A percentile compares a stretch with the other conserved stretches of the same genome.
Conservation (phyloP, 164 flowering plant species). For the Cinnamomum micranthum region DNA sequence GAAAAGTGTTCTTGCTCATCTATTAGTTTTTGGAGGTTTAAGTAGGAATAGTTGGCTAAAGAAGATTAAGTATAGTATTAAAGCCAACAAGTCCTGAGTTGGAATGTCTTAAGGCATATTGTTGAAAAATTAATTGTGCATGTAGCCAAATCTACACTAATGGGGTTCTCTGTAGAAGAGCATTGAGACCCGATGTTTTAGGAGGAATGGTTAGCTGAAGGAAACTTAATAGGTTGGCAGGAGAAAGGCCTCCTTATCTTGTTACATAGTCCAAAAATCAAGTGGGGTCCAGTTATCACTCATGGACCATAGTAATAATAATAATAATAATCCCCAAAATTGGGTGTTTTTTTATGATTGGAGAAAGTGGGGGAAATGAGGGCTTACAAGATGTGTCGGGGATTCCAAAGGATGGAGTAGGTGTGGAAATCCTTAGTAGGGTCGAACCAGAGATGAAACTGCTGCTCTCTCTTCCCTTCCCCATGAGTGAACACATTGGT, state of each 20-base stretch:
- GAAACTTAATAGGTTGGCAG: background rate
- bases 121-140: too few relatives aligned
- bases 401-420: constrained; percentile 9
- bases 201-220: too few relatives aligned
- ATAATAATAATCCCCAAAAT: background rate
- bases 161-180: too few relatives aligned
- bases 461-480: constrained; percentile 30
- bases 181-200: too few relatives aligned
- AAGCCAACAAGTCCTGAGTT: too few relatives aligned
- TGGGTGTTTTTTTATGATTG: background rate
- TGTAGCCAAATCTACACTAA: too few relatives aligned
- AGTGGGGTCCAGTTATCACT: background rate
- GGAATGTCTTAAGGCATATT: too few relatives aligned
- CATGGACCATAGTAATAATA: background rate
- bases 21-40: too few relatives aligned
- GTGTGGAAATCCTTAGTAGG: constrained; percentile 6
- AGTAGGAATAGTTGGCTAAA: too few relatives aligned
- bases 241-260: background rate
- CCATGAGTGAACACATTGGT: constrained; percentile 33
- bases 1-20: too few relatives aligned
- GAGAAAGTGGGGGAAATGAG: background rate
- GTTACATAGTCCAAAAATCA: too few relatives aligned
- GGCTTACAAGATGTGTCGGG: constrained; percentile 7
- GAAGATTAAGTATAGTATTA: too few relatives aligned
- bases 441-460: constrained; percentile 22